Conservation (phyloP, 495 filamentous ascomycete species). For the Penicillium lividum region DNA sequence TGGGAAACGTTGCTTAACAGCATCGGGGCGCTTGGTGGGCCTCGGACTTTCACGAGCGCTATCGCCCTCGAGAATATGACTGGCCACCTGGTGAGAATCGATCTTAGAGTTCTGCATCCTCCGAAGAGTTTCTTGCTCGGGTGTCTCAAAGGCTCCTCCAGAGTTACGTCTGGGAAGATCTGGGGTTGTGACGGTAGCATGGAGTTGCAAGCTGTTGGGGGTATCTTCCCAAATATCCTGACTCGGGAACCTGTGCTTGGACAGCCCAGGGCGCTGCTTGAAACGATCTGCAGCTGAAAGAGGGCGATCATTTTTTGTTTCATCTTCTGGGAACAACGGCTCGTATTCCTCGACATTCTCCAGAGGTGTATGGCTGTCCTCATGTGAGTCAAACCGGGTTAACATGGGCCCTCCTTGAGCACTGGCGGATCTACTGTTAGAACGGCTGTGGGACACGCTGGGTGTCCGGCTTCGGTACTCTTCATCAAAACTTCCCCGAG, state of each 20-base stretch:
- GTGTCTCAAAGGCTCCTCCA: slow-evolving; percentile 50
- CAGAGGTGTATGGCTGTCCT: slow-evolving; percentile 65
- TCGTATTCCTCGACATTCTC: slow-evolving; percentile 95
- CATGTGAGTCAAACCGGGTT: slow-evolving; percentile 51
- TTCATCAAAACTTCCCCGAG: slow-evolving; percentile 60
- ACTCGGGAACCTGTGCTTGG: slow-evolving; percentile 83
- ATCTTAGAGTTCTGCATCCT: slow-evolving; percentile 48
- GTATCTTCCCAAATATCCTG: slow-evolving; percentile 97
- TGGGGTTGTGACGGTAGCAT: slow-evolving; percentile 82
- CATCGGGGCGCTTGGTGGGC: slow-evolving; percentile 47
- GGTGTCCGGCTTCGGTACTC: slow-evolving; percentile 53
- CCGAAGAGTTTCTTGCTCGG: slow-evolving; percentile 56
- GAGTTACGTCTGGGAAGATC: slow-evolving; percentile 47
- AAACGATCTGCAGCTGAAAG: slow-evolving; percentile 59
- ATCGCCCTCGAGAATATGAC: slow-evolving; percentile 39
- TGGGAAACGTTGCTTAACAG: slow-evolving; percentile 75
- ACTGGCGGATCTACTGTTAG: slow-evolving; percentile 71
- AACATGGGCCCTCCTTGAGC: slow-evolving; percentile 52
- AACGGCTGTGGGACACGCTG: slow-evolving; percentile 63
- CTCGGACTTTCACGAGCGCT: slow-evolving; percentile 35
- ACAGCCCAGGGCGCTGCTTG: slow-evolving; percentile 60
- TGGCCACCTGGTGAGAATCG: slow-evolving; percentile 48
- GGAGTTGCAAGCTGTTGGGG: slow-evolving; percentile 79
- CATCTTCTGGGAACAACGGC: slow-evolving; percentile 86
- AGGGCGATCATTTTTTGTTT: slow-evolving; percentile 56